Evolutionary conservation across 2,329 filamentous ascomycete species (phyloP), one percentile per base, ranked within the genome.

Genomic region (Chaetomiaceae sp.): DNA sequence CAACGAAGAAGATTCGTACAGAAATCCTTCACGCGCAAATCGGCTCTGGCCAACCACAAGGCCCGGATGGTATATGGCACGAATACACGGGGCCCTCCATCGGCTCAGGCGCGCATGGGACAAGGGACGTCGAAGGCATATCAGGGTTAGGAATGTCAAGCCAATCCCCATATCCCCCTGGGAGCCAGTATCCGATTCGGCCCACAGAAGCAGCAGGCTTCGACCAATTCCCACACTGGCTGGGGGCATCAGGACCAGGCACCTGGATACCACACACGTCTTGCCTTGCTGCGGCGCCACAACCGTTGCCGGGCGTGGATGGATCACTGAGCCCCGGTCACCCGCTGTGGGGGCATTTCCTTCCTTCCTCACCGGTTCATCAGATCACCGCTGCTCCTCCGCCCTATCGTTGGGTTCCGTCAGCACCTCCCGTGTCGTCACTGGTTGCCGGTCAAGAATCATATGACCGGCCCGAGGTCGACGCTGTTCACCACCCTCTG

Each of bases 1-100:
- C 37, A 25, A 11, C 46, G 34, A 48, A 51, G 50, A 50, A 40
- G 27, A 34, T 23, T 20, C 29, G 36, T 38, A 20, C 33, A 21
- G 14, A 18, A 16, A 29, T n/a, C 16, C n/a, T n/a, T 34, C 42
- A 14, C 4, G 20, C 23, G 5, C 40, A 29, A 3, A 2, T 10
- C 14, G n/a, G 14, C 33, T 20, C 23, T 20, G 21, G 20, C 16
- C 10, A 30, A n/a, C 23, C 32, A 37, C 44, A 37, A 11, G 20
- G 44, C 18, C 21, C n/a, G 8, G 18, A 3, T 7, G 14, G 7
- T 16, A n/a, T 5, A 16, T 23, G 43, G 43, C n/a, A n/a, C n/a
- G n/a, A n/a, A n/a, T 23, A 36, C 11, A 4, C 30, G 25, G 11
- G 18, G 5, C 6, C 18, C 8, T 5, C 30, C 1, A 10, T 40